Evolutionary conservation across 768 basidiomycete species (phyloP).

Genomic region (Rossbeevera mucosa): DNA sequence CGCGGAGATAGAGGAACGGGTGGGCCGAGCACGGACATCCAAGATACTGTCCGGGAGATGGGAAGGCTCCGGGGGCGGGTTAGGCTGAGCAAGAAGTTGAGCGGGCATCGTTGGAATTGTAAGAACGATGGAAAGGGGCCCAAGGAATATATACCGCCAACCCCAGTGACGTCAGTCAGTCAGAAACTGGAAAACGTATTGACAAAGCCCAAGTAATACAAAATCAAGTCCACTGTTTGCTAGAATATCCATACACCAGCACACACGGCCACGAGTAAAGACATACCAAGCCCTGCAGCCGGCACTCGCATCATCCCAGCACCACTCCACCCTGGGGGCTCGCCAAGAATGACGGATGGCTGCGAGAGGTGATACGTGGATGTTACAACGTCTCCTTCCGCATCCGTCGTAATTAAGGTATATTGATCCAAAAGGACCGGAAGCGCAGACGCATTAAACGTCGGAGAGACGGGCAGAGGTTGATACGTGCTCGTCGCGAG

Average conservation of each 20-base stretch:
- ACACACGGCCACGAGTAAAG: conserved; percentile 11
- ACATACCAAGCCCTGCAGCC: conserved; percentile 6
- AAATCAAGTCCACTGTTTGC: not conserved
- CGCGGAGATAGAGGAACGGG: conserved; percentile 41
- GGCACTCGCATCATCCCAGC: conserved; percentile 8
- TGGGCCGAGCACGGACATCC: conserved; percentile 44
- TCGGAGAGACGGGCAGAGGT: conserved; percentile 46
- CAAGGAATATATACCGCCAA: not conserved
- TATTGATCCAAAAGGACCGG: conserved; percentile 50
- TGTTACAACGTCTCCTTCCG: conserved; percentile 49
- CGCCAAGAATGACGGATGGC: conserved; percentile 53
- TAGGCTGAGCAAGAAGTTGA: conserved; percentile 52
- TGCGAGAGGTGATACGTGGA: conserved; percentile 45
- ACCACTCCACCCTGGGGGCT: conserved; percentile 56
- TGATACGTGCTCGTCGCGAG: conserved; percentile 71
- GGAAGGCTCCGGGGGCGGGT: conserved; percentile 68
- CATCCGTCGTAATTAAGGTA: conserved; percentile 56
- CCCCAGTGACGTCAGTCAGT: not conserved
- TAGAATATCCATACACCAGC: conserved; percentile 17
- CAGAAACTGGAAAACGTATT: too few relatives aligned
- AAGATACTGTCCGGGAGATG: conserved; percentile 56
- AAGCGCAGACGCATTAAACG: conserved; percentile 47
- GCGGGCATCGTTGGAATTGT: conserved; percentile 45
- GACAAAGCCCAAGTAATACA: too few relatives aligned
- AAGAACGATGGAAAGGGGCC: not conserved